Evolutionary conservation across 148 eudicot genomes (phyloP), one percentile per base, ranked within the genome.

Genomic region (Cornus suecica): DNA sequence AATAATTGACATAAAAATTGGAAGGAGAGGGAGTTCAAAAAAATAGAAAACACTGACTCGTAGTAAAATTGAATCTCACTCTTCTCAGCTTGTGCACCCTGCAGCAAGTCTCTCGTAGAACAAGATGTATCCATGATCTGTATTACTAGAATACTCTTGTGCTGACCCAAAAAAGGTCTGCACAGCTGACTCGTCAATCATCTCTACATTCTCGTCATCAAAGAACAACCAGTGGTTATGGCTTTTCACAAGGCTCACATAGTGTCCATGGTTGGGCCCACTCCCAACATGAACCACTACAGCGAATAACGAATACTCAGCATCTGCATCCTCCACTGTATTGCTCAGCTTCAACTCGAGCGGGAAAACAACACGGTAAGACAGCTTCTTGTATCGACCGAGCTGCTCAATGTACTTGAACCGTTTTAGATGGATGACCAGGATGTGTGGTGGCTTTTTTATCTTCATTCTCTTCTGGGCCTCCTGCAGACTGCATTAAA

Each of bases 391-490:
- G 76, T 92, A 90, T 54, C 95, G 84, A 5, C 93, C 89, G 22
- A 89, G 87, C 83, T 91, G 93, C 74, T 91, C 97, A 18, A 93
- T 89, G 81, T 89, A 91, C 87, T 93, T 91, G 86, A 91, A 93
- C 63, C 97, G 85, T 85, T 93, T 93, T 73, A 93, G 80, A 75
- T 93, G 97, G 81, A 91, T 90, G 61, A 93, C 97, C 79, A 93
- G 81, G 74, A 93, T 86, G 68, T 89, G 97, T 34, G 97, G 97
- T 24, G 96, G 95, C 80, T 80, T 91, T 80, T 93, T 93, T 42
- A 93, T 93, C 90, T 90, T 93, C 97, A 91, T 93, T 78, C 97
- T 89, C 86, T 93, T 93, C 82, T 93, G 95, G 24, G 97, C 97
- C 74, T 93, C 97, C 78, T 89, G 97, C 85, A 90, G 84, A 84